phyloP scores from a whole-genome alignment of 2,329 filamentous ascomycete species.

The Fusarium sp. region DNA sequence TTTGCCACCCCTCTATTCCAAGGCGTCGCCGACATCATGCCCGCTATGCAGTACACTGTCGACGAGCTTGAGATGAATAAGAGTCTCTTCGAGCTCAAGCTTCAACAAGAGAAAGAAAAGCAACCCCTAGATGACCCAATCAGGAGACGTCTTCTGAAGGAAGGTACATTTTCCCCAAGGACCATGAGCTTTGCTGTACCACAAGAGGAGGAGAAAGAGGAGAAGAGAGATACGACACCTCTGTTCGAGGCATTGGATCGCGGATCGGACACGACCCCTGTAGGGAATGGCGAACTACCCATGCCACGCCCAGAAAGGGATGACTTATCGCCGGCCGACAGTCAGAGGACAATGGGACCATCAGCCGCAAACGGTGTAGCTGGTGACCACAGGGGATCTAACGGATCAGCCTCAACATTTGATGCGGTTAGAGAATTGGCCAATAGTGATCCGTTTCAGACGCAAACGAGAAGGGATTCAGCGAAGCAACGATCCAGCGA shows the following conservation, averaged over 20 bases:
- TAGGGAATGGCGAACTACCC: constrained; percentile 34
- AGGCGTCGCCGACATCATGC: constrained; percentile 85
- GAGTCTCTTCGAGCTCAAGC: constrained; percentile 73
- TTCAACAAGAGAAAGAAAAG: constrained; percentile 69
- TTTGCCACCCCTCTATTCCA: constrained; percentile 94
- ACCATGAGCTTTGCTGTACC: constrained; percentile 53
- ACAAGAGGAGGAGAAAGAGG: constrained; percentile 40
- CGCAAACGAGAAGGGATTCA: constrained; percentile 47
- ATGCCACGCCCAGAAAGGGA: constrained; percentile 40
- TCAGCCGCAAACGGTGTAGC: constrained; percentile 32
- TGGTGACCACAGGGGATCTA: constrained; percentile 53
- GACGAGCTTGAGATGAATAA: constrained; percentile 84
- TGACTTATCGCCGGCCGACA: constrained; percentile 40
- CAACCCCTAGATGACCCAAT: constrained; percentile 50
- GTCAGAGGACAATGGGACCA: constrained; percentile 43
- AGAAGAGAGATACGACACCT: constrained; percentile 31
- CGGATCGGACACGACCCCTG: constrained; percentile 31
- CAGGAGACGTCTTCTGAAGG: constrained; percentile 47
- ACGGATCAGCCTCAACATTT: constrained; percentile 56
- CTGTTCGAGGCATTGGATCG: constrained; percentile 29
- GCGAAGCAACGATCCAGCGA: constrained; percentile 67
- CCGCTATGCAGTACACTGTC: constrained; percentile 84
- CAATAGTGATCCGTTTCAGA: constrained; percentile 59
- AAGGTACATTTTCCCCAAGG: constrained; percentile 56
- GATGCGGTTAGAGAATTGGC: constrained; percentile 59